Conservation (phyloP, 345 rosid genomes). For the Rhizophora apiculata region DNA sequence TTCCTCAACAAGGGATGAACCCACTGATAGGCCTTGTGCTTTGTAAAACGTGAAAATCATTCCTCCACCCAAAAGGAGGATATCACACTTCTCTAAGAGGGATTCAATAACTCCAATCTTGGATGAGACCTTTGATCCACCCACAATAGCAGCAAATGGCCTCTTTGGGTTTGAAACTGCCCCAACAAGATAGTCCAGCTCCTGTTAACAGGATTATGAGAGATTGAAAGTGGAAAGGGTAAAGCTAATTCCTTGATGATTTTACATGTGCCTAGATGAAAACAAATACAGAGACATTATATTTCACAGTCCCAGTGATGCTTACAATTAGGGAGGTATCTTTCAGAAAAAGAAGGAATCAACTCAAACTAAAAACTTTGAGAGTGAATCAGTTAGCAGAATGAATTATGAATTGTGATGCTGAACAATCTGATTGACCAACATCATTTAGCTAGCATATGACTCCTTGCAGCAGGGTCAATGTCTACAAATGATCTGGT, state of each 20-base stretch:
- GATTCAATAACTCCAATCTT: constrained; percentile 97
- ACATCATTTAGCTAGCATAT: neutral
- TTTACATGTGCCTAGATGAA: no score
- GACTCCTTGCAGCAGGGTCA: no score
- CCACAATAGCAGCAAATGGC: constrained; percentile 95
- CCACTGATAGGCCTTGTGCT: constrained; percentile 83
- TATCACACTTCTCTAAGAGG: constrained; percentile 72
- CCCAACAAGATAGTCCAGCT: constrained; percentile 92
- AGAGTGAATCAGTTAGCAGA: neutral
- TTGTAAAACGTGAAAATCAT: constrained; percentile 98
- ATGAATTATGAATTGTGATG: no score
- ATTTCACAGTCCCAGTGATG: no score
- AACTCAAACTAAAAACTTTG: neutral
- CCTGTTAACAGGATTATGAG: constrained; percentile 40
- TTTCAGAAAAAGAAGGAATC: no score
- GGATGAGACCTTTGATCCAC: constrained; percentile 87
- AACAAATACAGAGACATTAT: no score
- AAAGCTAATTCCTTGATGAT: neutral
- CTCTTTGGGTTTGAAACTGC: constrained; percentile 86
- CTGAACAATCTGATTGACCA: no score
- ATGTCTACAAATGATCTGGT: no score
- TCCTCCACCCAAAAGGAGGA: constrained; percentile 92
- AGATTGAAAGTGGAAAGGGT: neutral
- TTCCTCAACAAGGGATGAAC: constrained; percentile 91
- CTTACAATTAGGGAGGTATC: no score